These are phyloP conservation scores for Lactifluus pinguis DNA, from an alignment of 768 basidiomycete genomes.

Conservation along the genomic window DNA sequence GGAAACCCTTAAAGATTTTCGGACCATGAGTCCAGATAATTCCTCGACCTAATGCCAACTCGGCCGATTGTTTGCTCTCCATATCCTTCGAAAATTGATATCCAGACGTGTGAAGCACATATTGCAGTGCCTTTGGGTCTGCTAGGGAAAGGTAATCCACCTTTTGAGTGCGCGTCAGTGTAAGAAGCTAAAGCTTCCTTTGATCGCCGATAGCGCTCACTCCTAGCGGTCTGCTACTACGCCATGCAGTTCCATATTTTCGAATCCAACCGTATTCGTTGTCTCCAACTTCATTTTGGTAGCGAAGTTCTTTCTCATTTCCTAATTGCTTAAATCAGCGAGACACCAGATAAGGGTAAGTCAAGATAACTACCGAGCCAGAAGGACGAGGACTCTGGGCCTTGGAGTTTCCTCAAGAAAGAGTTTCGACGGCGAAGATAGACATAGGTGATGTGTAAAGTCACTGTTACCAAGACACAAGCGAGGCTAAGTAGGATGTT, in stretches of 20 bases:
- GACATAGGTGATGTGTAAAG: background rate
- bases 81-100: constrained; percentile 21
- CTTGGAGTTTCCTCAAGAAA: constrained; percentile 12
- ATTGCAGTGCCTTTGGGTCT: constrained; percentile 23
- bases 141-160: background rate
- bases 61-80: constrained; percentile 4
- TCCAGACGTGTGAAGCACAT: constrained; percentile 25
- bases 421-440: constrained; percentile 7
- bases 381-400: constrained; percentile 7
- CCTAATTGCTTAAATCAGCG: constrained; percentile 15
- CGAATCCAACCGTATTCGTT: constrained; percentile 20
- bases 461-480: background rate
- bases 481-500: background rate
- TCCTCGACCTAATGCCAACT: constrained; percentile 19
- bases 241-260: constrained; percentile 24
- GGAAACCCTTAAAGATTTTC: background rate
- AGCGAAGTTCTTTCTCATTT: constrained; percentile 19
- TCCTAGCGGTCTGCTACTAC: constrained; percentile 17
- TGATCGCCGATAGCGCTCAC: constrained; percentile 10
- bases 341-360: background rate
- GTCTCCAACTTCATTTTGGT: constrained; percentile 26
- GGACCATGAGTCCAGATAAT: constrained; percentile 21
- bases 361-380: background rate
- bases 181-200: background rate
- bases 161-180: constrained; percentile 4